Evolutionary conservation across 2,329 filamentous ascomycete genomes (phyloP).

Genomic region (Microdochium bolleyi): DNA sequence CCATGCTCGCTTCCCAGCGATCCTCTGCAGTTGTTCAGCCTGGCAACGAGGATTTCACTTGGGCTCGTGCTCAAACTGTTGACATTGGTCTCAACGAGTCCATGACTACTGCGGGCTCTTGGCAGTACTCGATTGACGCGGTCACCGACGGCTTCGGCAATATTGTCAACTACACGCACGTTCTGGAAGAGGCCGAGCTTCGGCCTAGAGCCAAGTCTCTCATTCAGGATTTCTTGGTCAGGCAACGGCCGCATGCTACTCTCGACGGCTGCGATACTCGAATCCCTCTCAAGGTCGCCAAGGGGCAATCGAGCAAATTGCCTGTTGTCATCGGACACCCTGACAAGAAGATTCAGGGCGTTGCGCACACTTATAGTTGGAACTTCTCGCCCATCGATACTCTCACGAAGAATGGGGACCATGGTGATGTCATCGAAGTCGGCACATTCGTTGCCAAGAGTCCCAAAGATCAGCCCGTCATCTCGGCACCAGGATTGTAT

Average conservation of each 20-base stretch:
- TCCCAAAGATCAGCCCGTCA: conserved; percentile 54
- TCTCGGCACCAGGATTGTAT: conserved; percentile 78
- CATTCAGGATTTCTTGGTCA: conserved; percentile 73
- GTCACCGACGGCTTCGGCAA: conserved; percentile 90
- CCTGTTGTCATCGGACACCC: conserved; percentile 64
- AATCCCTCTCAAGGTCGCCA: conserved; percentile 75
- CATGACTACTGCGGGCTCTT: conserved; percentile 68
- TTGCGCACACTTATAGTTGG: conserved; percentile 68
- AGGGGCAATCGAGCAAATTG: conserved; percentile 58
- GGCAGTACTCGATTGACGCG: conserved; percentile 87
- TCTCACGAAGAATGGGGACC: conserved; percentile 62
- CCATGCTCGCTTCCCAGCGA: conserved; percentile 55
- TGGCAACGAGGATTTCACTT: conserved; percentile 62
- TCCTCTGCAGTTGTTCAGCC: conserved; percentile 49
- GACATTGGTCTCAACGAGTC: conserved; percentile 85
- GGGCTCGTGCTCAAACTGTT: conserved; percentile 71
- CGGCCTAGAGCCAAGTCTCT: conserved; percentile 54
- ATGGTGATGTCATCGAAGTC: conserved; percentile 49
- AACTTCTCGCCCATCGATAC: conserved; percentile 70
- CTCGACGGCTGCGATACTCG: conserved; percentile 72
- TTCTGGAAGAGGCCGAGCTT: conserved; percentile 60
- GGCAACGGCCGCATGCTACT: conserved; percentile 71
- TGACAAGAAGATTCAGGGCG: conserved; percentile 49
- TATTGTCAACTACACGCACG: conserved; percentile 62
- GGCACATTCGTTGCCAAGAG: conserved; percentile 55